Percentiles rank a stretch among this genome's conserved stretches.
These are phyloP conservation scores for Beauveria varroae DNA, from an alignment of 2,329 filamentous ascomycete species.

Conservation along the genomic window DNA sequence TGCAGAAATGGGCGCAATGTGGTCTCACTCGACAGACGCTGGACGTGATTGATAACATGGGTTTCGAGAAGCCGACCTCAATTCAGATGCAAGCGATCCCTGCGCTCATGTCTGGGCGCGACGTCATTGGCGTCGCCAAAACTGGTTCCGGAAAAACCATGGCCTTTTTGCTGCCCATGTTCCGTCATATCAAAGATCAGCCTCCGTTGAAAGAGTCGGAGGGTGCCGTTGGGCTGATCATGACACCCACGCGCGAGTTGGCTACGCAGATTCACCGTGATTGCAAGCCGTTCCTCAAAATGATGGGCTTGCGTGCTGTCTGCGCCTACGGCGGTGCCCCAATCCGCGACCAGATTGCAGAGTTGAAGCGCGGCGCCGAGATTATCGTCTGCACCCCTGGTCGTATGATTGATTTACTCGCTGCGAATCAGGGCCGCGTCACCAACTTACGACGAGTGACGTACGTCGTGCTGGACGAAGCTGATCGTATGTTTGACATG, in stretches of 20 bases:
- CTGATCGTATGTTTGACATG: constrained; percentile 99
- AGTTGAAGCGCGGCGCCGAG: constrained; percentile 89
- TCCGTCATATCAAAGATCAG: constrained; percentile 95
- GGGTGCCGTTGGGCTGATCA: constrained; percentile 79
- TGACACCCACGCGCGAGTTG: constrained; percentile 91
- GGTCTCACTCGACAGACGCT: constrained; percentile 81
- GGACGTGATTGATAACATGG: constrained; percentile 73
- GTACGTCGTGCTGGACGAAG: constrained; percentile 93
- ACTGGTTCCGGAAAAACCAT: constrained; percentile 97
- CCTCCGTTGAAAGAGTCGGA: constrained; percentile 72
- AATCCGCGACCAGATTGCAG: constrained; percentile 95
- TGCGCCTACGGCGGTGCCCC: constrained; percentile 93
- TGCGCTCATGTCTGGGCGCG: constrained; percentile 89
- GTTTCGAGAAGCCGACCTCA: constrained; percentile 82
- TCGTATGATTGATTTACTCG: constrained; percentile 89
- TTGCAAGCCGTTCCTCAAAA: constrained; percentile 88
- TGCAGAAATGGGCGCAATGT: constrained; percentile 95
- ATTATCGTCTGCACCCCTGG: constrained; percentile 94
- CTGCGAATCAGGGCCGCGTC: constrained; percentile 88
- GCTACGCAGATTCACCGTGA: constrained; percentile 91
- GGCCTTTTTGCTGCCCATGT: constrained; percentile 93
- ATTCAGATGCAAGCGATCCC: constrained; percentile 96
- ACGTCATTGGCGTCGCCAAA: constrained; percentile 94
- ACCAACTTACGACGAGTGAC: constrained; percentile 85
- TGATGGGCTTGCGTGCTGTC: constrained; percentile 74